Evolutionary conservation across 768 basidiomycete species (phyloP).

Genomic region (Tulasnella sp.): DNA sequence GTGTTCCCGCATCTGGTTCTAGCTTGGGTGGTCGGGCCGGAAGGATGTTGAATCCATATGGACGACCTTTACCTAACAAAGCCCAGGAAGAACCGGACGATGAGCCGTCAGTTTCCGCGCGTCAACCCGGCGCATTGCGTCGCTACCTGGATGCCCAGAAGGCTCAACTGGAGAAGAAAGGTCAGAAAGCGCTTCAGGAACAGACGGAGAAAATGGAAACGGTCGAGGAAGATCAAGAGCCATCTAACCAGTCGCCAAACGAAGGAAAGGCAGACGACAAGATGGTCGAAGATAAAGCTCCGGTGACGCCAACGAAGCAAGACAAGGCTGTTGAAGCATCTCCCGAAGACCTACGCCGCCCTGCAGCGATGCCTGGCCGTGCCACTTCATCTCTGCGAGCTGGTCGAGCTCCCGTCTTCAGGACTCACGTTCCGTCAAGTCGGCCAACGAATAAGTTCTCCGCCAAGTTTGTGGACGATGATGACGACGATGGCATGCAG

Average conservation of each 20-base stretch:
- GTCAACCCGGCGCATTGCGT: background rate
- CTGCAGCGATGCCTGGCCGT: slow-evolving; percentile 11
- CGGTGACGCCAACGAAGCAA: background rate
- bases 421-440: slow-evolving; percentile 10
- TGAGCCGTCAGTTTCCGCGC: background rate
- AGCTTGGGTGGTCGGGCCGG: background rate
- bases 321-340: slow-evolving; percentile 14
- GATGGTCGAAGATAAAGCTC: background rate
- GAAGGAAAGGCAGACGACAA: slow-evolving; percentile 4
- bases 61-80: background rate
- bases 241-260: background rate
- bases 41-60: slow-evolving; percentile 21
- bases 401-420: background rate
- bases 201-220: background rate
- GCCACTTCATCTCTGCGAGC: slow-evolving; percentile 11
- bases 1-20: slow-evolving; percentile 5
- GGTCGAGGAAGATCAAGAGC: background rate
- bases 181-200: background rate
- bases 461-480: slow-evolving; percentile 16
- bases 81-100: background rate
- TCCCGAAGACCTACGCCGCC: background rate
- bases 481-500: slow-evolving; percentile 13
- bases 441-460: slow-evolving; percentile 17
- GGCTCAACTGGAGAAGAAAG: background rate
- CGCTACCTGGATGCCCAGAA: slow-evolving; percentile 16